Percentiles rank a stretch among this genome's conserved stretches.
Evolutionary conservation across 345 rosid genomes (phyloP).

Genomic region (Garcia nutans): DNA sequence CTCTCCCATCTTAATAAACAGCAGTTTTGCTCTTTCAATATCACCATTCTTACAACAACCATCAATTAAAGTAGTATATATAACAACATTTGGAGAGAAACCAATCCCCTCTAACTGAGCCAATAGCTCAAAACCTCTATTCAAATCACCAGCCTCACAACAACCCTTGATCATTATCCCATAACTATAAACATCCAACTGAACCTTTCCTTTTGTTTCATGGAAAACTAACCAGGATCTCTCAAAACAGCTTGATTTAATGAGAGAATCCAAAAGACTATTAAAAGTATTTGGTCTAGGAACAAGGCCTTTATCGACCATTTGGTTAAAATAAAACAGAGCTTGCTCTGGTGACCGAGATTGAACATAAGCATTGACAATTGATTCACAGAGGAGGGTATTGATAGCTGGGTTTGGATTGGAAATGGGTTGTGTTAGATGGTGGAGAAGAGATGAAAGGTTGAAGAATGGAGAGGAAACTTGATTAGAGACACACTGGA

Average conservation of each 20-base stretch:
- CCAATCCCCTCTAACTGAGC: constrained; percentile 47
- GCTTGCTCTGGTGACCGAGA: constrained; percentile 42
- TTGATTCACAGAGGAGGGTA: constrained; percentile 46
- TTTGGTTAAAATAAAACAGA: constrained; percentile 44
- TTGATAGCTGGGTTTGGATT: constrained; percentile 14
- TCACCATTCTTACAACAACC: constrained; percentile 75
- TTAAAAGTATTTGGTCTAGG: constrained; percentile 47
- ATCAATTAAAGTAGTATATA: constrained; percentile 75
- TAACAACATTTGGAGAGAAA: constrained; percentile 53
- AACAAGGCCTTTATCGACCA: constrained; percentile 44
- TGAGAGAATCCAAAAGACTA: constrained; percentile 41
- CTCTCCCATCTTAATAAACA: constrained; percentile 51
- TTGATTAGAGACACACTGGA: constrained; percentile 44
- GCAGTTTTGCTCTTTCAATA: constrained; percentile 43
- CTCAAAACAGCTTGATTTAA: constrained; percentile 39
- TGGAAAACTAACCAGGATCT: constrained; percentile 47
- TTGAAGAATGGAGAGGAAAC: constrained; percentile 48
- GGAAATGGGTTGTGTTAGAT: constrained; percentile 29
- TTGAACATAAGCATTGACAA: constrained; percentile 49
- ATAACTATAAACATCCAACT: constrained; percentile 56
- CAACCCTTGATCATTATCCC: constrained; percentile 74
- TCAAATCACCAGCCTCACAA: constrained; percentile 55
- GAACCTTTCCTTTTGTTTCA: constrained; percentile 32
- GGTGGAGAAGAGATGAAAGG: constrained; percentile 40
- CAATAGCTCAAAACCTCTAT: constrained; percentile 45